phyloP scores from a whole-genome alignment of 1,139 yeast species.

The Taphrina sp. region DNA sequence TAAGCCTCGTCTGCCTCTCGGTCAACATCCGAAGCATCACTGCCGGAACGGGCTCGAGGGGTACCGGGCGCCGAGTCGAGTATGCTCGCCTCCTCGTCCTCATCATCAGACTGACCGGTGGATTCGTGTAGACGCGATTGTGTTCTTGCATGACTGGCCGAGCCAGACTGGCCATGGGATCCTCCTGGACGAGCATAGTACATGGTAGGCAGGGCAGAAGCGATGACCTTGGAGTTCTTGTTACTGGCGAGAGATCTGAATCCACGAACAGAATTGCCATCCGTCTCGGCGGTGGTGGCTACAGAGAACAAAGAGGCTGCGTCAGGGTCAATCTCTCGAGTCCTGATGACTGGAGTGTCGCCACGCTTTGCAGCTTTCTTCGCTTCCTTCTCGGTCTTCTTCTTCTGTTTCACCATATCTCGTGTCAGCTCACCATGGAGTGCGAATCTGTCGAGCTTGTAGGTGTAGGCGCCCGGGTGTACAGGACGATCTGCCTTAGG shows the following conservation, averaged over 20 bases:
- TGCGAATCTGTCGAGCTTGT: conserved; percentile 30
- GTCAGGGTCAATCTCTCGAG: conserved; percentile 31
- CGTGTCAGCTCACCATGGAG: conserved; percentile 27
- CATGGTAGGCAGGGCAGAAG: conserved; percentile 26
- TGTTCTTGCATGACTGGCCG: neutral
- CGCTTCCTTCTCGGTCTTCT: conserved; percentile 28
- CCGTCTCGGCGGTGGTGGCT: conserved; percentile 13
- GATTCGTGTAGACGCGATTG: conserved; percentile 3
- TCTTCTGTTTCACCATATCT: conserved; percentile 26
- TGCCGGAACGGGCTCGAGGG: conserved; percentile 6
- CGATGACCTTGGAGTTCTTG: conserved; percentile 28
- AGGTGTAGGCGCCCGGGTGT: conserved; percentile 27
- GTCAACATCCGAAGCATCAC: conserved; percentile 8
- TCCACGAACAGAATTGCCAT: conserved; percentile 26
- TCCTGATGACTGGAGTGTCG: conserved; percentile 19
- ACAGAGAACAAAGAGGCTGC: conserved; percentile 14
- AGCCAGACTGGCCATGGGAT: conserved; percentile 12
- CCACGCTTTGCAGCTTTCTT: conserved; percentile 26
- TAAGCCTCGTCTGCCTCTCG: conserved; percentile 6
- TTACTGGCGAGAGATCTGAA: conserved; percentile 25
- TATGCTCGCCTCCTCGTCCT: conserved; percentile 19
- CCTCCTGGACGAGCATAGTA: conserved; percentile 25
- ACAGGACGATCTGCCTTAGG: conserved; percentile 30
- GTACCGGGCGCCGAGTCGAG: conserved; percentile 8
- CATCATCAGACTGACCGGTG: neutral